Percentiles rank a stretch among this genome's conserved stretches.
phyloP scores from a whole-genome alignment of 2,329 filamentous ascomycete genomes.

The Colletotrichum sp. region DNA sequence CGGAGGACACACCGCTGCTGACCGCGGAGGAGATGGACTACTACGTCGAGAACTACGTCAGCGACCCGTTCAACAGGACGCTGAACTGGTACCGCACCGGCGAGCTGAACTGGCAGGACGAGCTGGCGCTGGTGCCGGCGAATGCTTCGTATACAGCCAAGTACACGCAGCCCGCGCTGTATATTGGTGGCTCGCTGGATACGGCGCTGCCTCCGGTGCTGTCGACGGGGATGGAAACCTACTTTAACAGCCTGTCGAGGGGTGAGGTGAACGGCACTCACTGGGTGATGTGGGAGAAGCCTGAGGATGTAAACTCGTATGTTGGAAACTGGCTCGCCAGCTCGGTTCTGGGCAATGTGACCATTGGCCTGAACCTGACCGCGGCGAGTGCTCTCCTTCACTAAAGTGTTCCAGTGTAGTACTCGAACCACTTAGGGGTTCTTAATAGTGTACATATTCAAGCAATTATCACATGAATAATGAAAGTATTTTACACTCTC shows the following conservation, averaged over 20 bases:
- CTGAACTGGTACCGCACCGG: slow-evolving; percentile 87
- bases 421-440: neutral
- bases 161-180: slow-evolving; percentile 66
- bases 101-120: slow-evolving; percentile 78
- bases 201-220: slow-evolving; percentile 69
- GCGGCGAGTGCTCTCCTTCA: neutral
- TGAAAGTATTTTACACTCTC: neutral
- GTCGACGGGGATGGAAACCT: slow-evolving; percentile 69
- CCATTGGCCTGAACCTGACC: neutral
- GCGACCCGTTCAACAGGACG: slow-evolving; percentile 77
- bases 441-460: neutral
- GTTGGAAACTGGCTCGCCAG: neutral
- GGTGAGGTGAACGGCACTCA: slow-evolving; percentile 68
- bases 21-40: slow-evolving; percentile 75
- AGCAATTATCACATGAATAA: neutral
- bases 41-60: slow-evolving; percentile 74
- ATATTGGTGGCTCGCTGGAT: slow-evolving; percentile 72
- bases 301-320: slow-evolving; percentile 63
- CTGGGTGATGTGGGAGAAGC: slow-evolving; percentile 77
- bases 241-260: slow-evolving; percentile 64
- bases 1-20: slow-evolving; percentile 62
- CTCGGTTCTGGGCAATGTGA: slow-evolving; percentile 2
- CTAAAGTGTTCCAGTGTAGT: neutral
- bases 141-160: slow-evolving; percentile 53
- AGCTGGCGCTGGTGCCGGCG: slow-evolving; percentile 52